Evolutionary conservation across 2,329 filamentous ascomycete species (phyloP), one percentile per base, ranked within the genome.

Genomic region (Epicoccum nigrum): DNA sequence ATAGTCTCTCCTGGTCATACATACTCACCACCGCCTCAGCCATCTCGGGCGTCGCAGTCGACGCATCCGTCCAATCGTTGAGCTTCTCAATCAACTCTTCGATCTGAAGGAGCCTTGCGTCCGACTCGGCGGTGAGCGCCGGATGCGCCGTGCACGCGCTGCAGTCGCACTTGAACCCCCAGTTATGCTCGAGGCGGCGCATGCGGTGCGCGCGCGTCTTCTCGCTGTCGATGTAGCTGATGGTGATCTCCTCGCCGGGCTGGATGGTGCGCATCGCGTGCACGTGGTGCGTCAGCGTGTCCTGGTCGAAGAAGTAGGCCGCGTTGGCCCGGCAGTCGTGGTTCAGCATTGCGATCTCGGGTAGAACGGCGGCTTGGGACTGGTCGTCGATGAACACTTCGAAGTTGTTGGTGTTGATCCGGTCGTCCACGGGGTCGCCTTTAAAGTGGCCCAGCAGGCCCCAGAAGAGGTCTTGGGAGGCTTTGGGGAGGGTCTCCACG

Each of bases 161-260:
- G 57, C 76, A 78, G 3, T 48, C 46, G 56, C 76, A 78, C 7
- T 67, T 60, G 48, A 78, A 78, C 0, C 74, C 74, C 66, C 75
- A 74, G 23, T 71, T 72, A 7, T 34, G 43, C 42, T 68, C 60
- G 4, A 74, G 59, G 15, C 68, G 59, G 1, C 45, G 51, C 56
- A 73, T 65, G 23, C 76, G 68, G 16, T 60, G 60, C 1, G 54
- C 56, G 1, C 71, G 60, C 5, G 54, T 46, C 15, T 62, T 57
- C 45, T 75, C 70, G 33, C 73, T 69, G 54, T 75, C 70, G 19
- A 75, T 69, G 50, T 77, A 78, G 4, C 75, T 75, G 46, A 77
- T 76, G 1, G 70, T 76, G 30, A 78, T 73, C 48, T 78, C 75
- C 49, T 76, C 68, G 41, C 73, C 74, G 0, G 69, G 62, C 20